Base-by-base conservation (phyloP, 768 basidiomycete species). In the Dioszegia aurantiaca region DNA sequence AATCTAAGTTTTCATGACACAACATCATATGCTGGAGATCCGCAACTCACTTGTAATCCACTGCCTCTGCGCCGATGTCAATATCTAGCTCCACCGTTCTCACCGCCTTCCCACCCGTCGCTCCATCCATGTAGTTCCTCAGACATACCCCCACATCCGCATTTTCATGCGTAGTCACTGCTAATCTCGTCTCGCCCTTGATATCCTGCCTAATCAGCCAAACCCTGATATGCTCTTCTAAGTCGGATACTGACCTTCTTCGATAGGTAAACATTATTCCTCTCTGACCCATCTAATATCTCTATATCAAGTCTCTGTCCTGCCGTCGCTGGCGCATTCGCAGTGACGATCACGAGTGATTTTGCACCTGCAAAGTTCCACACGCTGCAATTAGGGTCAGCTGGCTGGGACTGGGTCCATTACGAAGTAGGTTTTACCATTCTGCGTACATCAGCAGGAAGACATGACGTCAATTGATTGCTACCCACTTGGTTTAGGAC, bases 131-230 rank as follows among this genome's bases (percentile, higher is more conserved):
- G 49, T 83, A 79, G 73, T 98, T 97, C 78, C 81, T 87, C 77
- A 99, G 85, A 80, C 94, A 99, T 4, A 98, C 92, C 0, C 95
- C 95, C 10, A 99, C 85, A 73, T 99, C 90, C 4, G 89, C 93
- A 44, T 93, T 89, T 31, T 85, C 83, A 77, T 97, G 95, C 10
- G 91, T 86, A 2, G 94, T 99, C 63, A 99, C 83, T 10, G 94
- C 94, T 59, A 99, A 81, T 69, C 94, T 82, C 17, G 92, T 89
- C 81, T 99, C 94, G 5, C 83, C 90, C 56, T 86, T 88, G 70
- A 99, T 87, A 37, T 84, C 85, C 75, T 76, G 45, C 12, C n/a
- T 4, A 14, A 33, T 62, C 42, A 51, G 42, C 40, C n/a, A 14
- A 12, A 30, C n/a, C 28, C 28, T 36, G n/a, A 31, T 6, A n/a